phyloP scores from a whole-genome alignment of 1,284 basidiomycete species.

The Cryptococcus sp. region DNA sequence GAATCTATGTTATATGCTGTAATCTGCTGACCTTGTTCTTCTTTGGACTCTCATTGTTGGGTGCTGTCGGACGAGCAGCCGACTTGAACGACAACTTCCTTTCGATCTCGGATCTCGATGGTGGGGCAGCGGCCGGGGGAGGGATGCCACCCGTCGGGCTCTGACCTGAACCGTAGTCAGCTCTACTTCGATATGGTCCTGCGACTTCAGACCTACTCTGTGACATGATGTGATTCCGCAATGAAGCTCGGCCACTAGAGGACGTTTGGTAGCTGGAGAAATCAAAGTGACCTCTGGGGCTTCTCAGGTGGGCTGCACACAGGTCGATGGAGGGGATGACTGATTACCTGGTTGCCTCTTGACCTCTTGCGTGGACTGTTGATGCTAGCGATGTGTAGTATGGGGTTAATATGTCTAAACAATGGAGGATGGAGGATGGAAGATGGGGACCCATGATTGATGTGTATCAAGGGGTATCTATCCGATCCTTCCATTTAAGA shows the following conservation, averaged over 20 bases:
- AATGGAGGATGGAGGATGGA: too few relatives aligned
- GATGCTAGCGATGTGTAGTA: too few relatives aligned
- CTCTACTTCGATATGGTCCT: neutral
- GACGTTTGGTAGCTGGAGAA: neutral
- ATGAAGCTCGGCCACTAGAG: neutral
- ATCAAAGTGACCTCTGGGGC: too few relatives aligned
- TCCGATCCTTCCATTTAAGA: neutral
- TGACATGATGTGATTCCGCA: neutral
- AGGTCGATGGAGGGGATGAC: too few relatives aligned
- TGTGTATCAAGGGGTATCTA: neutral
- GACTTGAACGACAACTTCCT: conserved; percentile 75
- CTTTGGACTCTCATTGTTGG: conserved; percentile 18
- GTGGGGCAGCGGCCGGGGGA: conserved; percentile 57
- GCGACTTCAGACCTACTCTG: neutral
- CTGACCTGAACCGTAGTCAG: neutral
- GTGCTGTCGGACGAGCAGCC: conserved; percentile 14
- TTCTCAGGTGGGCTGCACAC: too few relatives aligned
- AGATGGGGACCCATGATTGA: too few relatives aligned
- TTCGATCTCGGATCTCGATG: conserved; percentile 77
- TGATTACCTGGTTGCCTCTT: too few relatives aligned
- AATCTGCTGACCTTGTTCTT: conserved; percentile 21
- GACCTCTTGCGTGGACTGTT: too few relatives aligned
- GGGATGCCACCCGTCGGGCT: neutral
- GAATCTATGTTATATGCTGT: neutral
- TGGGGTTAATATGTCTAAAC: too few relatives aligned